A percentile compares a stretch with the other conserved stretches of the same genome.
Evolutionary conservation across 106 monocot genomes (phyloP).

Genomic region (Apostasia shenzhenica): DNA sequence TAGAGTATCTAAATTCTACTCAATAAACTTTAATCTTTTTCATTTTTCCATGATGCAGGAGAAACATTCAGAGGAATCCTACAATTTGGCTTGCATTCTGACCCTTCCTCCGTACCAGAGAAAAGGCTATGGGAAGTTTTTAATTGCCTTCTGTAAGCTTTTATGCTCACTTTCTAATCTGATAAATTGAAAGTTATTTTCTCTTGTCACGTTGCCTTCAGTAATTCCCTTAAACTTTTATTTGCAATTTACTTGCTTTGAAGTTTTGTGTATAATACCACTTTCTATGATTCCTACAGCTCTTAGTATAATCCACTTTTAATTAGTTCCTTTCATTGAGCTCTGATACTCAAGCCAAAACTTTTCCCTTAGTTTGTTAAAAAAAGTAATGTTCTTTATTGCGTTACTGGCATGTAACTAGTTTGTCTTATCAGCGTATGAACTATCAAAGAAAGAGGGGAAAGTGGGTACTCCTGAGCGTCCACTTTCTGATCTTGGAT

Average conservation of each 20-base stretch:
- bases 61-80: slow-evolving; percentile 98
- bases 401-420: no score
- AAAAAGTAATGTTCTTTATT: not conserved
- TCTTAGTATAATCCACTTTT: not conserved
- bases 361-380: not conserved
- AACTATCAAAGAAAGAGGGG: slow-evolving; percentile 97
- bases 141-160: slow-evolving; percentile 94
- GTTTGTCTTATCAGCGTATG: slow-evolving; percentile 55
- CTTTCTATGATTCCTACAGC: not conserved
- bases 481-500: slow-evolving; percentile 91
- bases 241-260: not conserved
- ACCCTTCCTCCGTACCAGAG: slow-evolving; percentile 98
- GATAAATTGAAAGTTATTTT: no score
- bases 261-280: not conserved
- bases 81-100: slow-evolving; percentile 92
- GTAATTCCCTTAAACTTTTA: not conserved
- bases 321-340: not conserved
- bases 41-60: slow-evolving; percentile 44
- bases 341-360: not conserved
- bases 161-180: not conserved
- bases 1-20: no score
- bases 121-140: slow-evolving; percentile 98
- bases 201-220: no score
- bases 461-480: slow-evolving; percentile 95
- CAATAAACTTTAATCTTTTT: not conserved